Base-by-base conservation (phyloP, 2,329 filamentous ascomycete genomes). In the Podosphaera fusca region DNA sequence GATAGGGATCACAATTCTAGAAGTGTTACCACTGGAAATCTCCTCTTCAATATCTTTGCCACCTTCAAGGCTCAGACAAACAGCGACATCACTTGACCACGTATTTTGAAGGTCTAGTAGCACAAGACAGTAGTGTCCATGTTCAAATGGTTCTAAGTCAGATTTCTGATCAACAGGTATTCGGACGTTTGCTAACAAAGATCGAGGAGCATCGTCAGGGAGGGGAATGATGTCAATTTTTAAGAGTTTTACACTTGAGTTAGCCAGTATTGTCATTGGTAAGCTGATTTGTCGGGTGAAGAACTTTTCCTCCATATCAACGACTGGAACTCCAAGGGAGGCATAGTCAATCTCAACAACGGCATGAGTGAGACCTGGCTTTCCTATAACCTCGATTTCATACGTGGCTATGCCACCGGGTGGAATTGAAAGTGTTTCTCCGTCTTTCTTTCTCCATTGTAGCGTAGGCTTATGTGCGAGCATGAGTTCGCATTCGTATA, bases 311-410 rank as follows among this genome's bases (percentile, higher is more conserved):
- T 77, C 75, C 1, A 89, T 71, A 58, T 88, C 80, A 10, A 78
- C 76, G n/a, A 75, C 74, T 4, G 81, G 73, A 36, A 80, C 76
- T 1, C 86, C 86, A n/a, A 95, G 74, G 66, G 84, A 76, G 2
- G 85, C 86, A 67, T 95, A 95, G 69, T 95, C 85, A 58, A 95
- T 80, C 63, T 94, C 85, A 14, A 95, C 81, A 2, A 80, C 76
- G 0, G 84, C 88, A 60, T 80, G 80, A 6, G 85, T 89, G 45
- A 95, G 74, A 0, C 88, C 88, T 7, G 88, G 84, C 65, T 90
- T 89, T 53, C 90, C 90, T 29, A 90, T 74, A 12, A 95, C 81
- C 67, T 94, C 85, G 61, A 95, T 82, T 10, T 85, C 80, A 64
- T 94, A 92, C 0, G 78, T 84, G 10, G 79, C 77, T 51, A 79